These are phyloP conservation scores for Lecanicillium sp. DNA, from an alignment of 2,329 filamentous ascomycete genomes.

Conservation along the genomic window DNA sequence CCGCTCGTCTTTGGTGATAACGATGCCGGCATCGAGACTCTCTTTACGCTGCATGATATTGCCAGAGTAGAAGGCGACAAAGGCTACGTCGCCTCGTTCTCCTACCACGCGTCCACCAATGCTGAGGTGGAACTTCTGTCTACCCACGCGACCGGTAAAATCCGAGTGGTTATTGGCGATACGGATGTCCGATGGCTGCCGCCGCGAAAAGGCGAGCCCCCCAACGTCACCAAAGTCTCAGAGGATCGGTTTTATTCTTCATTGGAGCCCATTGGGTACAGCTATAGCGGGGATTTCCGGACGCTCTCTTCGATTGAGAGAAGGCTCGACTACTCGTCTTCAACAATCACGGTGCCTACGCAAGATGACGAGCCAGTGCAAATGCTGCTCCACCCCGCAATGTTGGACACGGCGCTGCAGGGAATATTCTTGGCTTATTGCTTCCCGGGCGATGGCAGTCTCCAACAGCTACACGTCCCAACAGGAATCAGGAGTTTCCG, in stretches of 20 bases:
- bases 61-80: too few relatives aligned
- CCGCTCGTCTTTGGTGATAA: neutral
- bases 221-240: too few relatives aligned
- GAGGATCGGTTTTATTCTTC: neutral
- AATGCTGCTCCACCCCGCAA: neutral
- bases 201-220: too few relatives aligned
- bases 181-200: too few relatives aligned
- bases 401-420: neutral
- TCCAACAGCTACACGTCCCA: neutral
- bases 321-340: neutral
- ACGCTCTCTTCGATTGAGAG: neutral
- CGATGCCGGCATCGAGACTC: neutral
- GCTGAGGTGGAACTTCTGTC: too few relatives aligned
- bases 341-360: neutral
- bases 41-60: neutral
- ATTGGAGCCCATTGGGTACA: neutral
- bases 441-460: neutral
- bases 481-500: neutral
- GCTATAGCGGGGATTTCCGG: neutral
- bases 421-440: neutral
- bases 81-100: too few relatives aligned
- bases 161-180: too few relatives aligned
- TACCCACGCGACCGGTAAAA: too few relatives aligned
- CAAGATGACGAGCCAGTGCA: neutral
- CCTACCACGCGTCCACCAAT: too few relatives aligned